Conservation (phyloP, 1,284 basidiomycete species). For the Rhodotorula sp. region DNA sequence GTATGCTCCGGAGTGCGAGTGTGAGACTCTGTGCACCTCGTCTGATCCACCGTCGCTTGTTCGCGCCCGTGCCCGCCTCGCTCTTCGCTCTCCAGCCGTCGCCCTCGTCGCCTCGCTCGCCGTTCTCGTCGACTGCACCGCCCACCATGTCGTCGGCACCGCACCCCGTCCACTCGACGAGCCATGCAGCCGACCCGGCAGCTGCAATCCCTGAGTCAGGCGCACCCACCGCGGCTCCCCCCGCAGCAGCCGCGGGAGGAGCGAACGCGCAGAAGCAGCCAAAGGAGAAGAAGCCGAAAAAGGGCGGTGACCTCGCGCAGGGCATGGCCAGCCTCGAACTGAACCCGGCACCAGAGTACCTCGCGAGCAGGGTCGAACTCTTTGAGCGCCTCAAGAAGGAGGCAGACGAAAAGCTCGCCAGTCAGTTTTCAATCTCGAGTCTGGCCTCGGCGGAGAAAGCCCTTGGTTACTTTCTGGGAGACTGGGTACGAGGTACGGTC, state of each 20-base stretch:
- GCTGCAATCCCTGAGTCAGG: neutral
- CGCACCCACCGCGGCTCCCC: conserved; percentile 1
- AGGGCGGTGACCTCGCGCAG: conserved; percentile 42
- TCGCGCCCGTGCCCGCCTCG: neutral
- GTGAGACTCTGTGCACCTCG: neutral
- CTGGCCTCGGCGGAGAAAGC: too few relatives aligned
- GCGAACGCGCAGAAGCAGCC: conserved; percentile 22
- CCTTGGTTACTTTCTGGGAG: too few relatives aligned
- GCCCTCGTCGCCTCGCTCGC: neutral
- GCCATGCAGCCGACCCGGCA: conserved; percentile 43
- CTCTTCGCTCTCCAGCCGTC: conserved; percentile 2
- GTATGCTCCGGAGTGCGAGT: conserved; percentile 23
- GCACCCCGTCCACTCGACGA: conserved; percentile 50
- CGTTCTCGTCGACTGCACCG: conserved; percentile 5
- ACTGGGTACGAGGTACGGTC: too few relatives aligned
- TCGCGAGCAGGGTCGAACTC: conserved; percentile 84
- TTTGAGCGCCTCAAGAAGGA: conserved; percentile 87
- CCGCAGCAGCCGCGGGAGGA: neutral
- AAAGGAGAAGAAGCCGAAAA: conserved; percentile 35
- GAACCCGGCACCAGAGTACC: conserved; percentile 78
- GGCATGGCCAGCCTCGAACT: conserved; percentile 56
- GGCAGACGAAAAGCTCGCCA: conserved; percentile 74
- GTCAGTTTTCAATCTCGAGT: conserved; percentile 51
- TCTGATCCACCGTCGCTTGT: neutral
- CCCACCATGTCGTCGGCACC: conserved; percentile 40